Percentiles rank a stretch among this genome's conserved stretches.
These are phyloP conservation scores for Neurospora crassa DNA, from an alignment of 2,329 filamentous ascomycete genomes.

Conservation along the genomic window DNA sequence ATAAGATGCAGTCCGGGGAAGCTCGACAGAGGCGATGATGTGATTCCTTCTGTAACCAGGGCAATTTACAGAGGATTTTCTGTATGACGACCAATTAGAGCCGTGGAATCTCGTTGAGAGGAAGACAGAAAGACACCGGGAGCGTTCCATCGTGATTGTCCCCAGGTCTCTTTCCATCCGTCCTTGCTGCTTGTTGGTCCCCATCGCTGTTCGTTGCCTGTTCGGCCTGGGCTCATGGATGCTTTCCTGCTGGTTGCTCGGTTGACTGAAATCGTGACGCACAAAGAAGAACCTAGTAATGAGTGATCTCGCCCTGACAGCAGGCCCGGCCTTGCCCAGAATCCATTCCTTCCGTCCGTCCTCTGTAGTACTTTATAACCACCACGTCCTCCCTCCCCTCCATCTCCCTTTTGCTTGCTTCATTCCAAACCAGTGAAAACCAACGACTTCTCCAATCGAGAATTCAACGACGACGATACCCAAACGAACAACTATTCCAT, in stretches of 20 bases:
- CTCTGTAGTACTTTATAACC: constrained; percentile 12
- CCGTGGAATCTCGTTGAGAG: not conserved
- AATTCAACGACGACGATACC: not conserved
- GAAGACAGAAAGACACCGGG: not conserved
- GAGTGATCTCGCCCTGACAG: not conserved
- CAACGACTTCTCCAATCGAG: not conserved
- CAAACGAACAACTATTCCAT: not conserved
- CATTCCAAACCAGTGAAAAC: constrained; percentile 1
- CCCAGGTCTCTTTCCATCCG: not conserved
- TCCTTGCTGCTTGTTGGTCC: not conserved
- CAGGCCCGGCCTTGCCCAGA: not conserved
- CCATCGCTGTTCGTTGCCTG: not conserved
- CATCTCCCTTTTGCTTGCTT: constrained; percentile 4
- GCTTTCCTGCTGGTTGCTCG: not conserved
- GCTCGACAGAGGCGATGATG: constrained; percentile 19
- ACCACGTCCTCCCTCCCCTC: not conserved
- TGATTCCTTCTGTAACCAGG: constrained; percentile 3
- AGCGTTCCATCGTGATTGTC: not conserved
- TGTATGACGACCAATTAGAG: not conserved
- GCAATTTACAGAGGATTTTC: not conserved
- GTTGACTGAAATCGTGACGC: constrained; percentile 15
- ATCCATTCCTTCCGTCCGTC: not conserved
- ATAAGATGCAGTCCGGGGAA: constrained; percentile 17
- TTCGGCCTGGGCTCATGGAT: not conserved
- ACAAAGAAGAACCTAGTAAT: constrained; percentile 8